Evolutionary conservation across 805 yeast species (phyloP).

Genomic region (Metschnikowia chrysomelidarum): DNA sequence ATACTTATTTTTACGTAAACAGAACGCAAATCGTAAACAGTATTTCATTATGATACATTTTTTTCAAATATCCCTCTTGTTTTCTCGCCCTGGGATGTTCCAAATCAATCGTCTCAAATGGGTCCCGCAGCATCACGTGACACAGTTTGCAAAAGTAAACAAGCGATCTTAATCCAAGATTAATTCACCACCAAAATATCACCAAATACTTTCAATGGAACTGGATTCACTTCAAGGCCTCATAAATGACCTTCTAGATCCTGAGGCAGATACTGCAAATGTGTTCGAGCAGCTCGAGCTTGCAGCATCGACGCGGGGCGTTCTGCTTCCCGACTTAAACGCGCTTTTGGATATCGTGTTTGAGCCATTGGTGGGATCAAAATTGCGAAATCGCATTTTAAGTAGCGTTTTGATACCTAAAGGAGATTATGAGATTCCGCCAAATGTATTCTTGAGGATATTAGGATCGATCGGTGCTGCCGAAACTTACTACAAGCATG

Average conservation of each 20-base stretch:
- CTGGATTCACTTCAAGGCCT: neutral
- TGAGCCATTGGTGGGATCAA: conserved; percentile 7
- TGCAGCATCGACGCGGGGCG: conserved; percentile 3
- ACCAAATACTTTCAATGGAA: no score
- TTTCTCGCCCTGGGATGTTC: no score
- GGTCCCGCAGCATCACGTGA: conserved; percentile 8
- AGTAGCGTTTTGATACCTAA: conserved; percentile 12
- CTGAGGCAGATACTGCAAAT: conserved; percentile 3
- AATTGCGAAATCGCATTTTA: conserved; percentile 7
- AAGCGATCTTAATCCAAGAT: no score
- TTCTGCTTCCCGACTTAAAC: conserved; percentile 6
- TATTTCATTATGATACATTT: no score
- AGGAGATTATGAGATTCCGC: conserved; percentile 6
- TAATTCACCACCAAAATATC: no score
- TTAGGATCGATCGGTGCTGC: conserved; percentile 18
- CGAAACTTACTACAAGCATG: conserved; percentile 18
- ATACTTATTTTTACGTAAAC: no score
- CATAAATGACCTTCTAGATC: conserved; percentile 1
- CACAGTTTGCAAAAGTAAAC: conserved; percentile 1
- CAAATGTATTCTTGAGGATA: conserved; percentile 8
- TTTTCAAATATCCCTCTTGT: no score
- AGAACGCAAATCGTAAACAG: no score
- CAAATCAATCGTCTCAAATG: neutral
- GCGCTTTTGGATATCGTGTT: conserved; percentile 10
- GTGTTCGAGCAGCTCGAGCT: conserved; percentile 3